Evolutionary conservation across 2,329 filamentous ascomycete species (phyloP).

Genomic region (Colletotrichum chrysophilum): DNA sequence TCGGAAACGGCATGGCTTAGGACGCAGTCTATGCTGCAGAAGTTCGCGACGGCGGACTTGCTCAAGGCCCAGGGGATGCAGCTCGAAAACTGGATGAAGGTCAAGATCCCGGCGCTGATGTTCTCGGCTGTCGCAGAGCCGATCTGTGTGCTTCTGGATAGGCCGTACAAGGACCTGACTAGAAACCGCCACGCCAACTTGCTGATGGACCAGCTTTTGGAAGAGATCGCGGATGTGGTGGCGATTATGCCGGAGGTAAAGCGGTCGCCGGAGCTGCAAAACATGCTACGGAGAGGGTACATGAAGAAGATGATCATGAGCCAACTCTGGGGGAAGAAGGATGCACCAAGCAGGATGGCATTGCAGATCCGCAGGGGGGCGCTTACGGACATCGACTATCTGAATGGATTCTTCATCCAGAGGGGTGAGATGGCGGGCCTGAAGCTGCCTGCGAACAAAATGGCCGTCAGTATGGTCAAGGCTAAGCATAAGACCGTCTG

Average conservation of each 20-base stretch:
- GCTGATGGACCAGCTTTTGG: conserved; percentile 73
- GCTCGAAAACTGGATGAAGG: conserved; percentile 67
- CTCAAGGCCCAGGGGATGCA: conserved; percentile 66
- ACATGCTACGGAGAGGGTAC: conserved; percentile 62
- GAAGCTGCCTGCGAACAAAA: conserved; percentile 73
- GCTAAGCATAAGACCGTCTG: conserved; percentile 58
- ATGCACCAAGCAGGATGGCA: conserved; percentile 67
- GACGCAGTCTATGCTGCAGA: conserved; percentile 63
- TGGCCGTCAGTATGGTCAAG: conserved; percentile 75
- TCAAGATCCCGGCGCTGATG: conserved; percentile 81
- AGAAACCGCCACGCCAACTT: conserved; percentile 69
- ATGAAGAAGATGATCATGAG: conserved; percentile 67
- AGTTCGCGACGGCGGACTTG: conserved; percentile 65
- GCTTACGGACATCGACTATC: conserved; percentile 79
- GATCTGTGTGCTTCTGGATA: conserved; percentile 79
- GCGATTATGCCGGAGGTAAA: conserved; percentile 76
- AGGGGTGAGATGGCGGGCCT: conserved; percentile 76
- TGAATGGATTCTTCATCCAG: conserved; percentile 86
- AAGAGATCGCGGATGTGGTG: conserved; percentile 77
- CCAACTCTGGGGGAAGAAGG: conserved; percentile 61
- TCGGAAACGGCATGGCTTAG: conserved; percentile 28
- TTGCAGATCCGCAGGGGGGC: conserved; percentile 65
- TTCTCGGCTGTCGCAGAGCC: conserved; percentile 81
- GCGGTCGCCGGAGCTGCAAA: conserved; percentile 60
- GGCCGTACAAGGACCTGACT: conserved; percentile 73